phyloP scores from a whole-genome alignment of 371 early-diverging fungal genomes.

The Nematocida ausubeli region DNA sequence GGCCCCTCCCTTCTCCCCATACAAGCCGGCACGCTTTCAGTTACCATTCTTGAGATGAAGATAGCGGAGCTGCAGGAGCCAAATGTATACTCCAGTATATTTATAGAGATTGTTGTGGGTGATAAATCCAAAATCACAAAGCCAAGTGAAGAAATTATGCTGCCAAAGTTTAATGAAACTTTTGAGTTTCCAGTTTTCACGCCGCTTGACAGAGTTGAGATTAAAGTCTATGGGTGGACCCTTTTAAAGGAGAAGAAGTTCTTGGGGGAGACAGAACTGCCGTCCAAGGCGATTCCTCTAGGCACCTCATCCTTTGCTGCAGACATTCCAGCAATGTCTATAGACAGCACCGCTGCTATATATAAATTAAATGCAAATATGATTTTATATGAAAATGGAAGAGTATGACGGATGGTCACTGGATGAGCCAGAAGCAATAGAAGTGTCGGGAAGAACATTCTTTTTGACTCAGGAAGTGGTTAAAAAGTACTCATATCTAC shows the following conservation, averaged over 20 bases:
- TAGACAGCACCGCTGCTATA: background rate
- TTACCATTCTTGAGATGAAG: background rate
- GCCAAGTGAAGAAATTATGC: background rate
- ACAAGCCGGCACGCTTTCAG: constrained; percentile 15
- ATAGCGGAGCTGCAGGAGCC: background rate
- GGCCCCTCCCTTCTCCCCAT: background rate
- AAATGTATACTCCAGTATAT: constrained; percentile 24
- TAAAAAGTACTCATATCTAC: constrained; percentile 31
- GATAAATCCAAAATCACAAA: background rate
- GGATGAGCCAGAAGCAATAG: background rate
- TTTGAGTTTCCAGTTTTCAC: constrained; percentile 27
- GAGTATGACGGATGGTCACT: constrained; percentile 13
- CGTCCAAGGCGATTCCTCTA: background rate
- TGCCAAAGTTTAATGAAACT: background rate
- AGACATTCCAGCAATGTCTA: background rate
- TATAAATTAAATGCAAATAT: constrained; percentile 36
- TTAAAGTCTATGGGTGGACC: constrained; percentile 35
- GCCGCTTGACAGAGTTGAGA: constrained; percentile 18
- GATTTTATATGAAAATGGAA: constrained; percentile 32
- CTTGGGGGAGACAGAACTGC: constrained; percentile 31
- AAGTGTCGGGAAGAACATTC: background rate
- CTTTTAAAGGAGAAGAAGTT: constrained; percentile 47
- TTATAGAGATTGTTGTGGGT: constrained; percentile 4
- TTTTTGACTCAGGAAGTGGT: constrained; percentile 30
- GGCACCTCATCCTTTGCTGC: background rate